Conservation (phyloP, 2,329 filamentous ascomycete species). For the Stachybotrys chlorohalonatus region DNA sequence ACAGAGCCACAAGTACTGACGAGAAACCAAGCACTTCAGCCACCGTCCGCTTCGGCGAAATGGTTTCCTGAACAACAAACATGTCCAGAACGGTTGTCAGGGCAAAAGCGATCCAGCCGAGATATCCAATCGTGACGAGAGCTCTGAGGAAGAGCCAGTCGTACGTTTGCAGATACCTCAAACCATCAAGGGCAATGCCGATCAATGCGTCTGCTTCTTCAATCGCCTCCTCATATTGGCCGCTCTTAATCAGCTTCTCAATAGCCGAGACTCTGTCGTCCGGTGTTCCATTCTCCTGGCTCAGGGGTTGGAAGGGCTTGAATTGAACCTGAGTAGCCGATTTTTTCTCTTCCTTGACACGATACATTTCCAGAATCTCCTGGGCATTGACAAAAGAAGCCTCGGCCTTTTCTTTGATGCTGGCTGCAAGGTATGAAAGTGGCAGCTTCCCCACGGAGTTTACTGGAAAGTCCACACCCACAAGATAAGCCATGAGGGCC, state of each 20-base stretch:
- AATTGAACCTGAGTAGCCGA: constrained; percentile 67
- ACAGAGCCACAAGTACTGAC: constrained; percentile 65
- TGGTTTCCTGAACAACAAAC: constrained; percentile 68
- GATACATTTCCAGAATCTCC: constrained; percentile 91
- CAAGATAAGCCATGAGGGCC: constrained; percentile 88
- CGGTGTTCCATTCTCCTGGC: constrained; percentile 50
- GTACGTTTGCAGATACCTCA: constrained; percentile 94
- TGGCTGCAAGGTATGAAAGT: constrained; percentile 67
- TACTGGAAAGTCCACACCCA: constrained; percentile 80
- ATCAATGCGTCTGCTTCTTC: constrained; percentile 69
- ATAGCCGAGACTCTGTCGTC: constrained; percentile 62
- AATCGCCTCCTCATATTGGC: constrained; percentile 68
- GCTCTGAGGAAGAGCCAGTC: constrained; percentile 94
- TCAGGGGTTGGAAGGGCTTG: constrained; percentile 63
- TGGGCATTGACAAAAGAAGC: constrained; percentile 78
- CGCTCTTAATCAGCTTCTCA: constrained; percentile 54
- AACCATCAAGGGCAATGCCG: constrained; percentile 65
- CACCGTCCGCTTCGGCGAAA: constrained; percentile 53
- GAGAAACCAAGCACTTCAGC: constrained; percentile 59
- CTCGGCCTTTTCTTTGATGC: constrained; percentile 67
- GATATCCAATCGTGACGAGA: constrained; percentile 79
- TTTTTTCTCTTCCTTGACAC: constrained; percentile 84
- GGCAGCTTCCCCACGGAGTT: constrained; percentile 95
- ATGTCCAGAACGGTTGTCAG: constrained; percentile 81
- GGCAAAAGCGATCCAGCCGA: constrained; percentile 93